Base-by-base conservation (phyloP, 495 filamentous ascomycete genomes). In the Astrocystis sublimbata region DNA sequence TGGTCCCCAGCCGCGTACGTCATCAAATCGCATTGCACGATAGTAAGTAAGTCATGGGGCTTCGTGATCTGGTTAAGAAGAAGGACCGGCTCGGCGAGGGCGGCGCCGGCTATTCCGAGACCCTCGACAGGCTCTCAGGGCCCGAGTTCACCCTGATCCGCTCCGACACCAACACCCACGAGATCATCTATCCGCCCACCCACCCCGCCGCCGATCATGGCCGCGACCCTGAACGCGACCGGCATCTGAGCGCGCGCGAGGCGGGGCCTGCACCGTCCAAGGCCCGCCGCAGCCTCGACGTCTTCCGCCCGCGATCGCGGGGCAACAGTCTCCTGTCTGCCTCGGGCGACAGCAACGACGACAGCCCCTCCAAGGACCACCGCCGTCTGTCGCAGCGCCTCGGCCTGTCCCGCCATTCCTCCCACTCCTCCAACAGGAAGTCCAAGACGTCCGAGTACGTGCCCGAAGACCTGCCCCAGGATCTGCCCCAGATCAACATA, bases 131-230 rank as follows among this genome's bases (percentile, higher is more conserved):
- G 61, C 77, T 70, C 10, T 70, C 64, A 35, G 75, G 84, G 1
- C 90, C 91, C 58, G 85, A 89, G 69, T 89, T 97, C 77, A 92
- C 81, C 60, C 90, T 98, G 79, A 81, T 96, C 63, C 86, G 93
- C 43, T 88, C 88, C 61, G 92, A 93, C 70, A 96, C 93, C 12
- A 79, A 87, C 57, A 86, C 86, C 2, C 84, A 92, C 71, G 92
- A 96, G 73, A 75, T 89, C 57, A 88, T 96, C 71, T 76, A 77
- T 33, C 88, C 89, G 17, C 88, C 92, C 12, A 75, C 71, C 26
- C 76, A 74, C 67, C 63, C 64, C 65, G 58, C 66, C n/a, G n/a
- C n/a, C n/a, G n/a, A n/a, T n/a, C n/a, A n/a, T n/a, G n/a, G n/a
- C n/a, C n/a, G n/a, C n/a, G n/a, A n/a, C n/a, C n/a, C n/a, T n/a